Conservation (phyloP, 345 rosid species). For the Pelargonium nanum region DNA sequence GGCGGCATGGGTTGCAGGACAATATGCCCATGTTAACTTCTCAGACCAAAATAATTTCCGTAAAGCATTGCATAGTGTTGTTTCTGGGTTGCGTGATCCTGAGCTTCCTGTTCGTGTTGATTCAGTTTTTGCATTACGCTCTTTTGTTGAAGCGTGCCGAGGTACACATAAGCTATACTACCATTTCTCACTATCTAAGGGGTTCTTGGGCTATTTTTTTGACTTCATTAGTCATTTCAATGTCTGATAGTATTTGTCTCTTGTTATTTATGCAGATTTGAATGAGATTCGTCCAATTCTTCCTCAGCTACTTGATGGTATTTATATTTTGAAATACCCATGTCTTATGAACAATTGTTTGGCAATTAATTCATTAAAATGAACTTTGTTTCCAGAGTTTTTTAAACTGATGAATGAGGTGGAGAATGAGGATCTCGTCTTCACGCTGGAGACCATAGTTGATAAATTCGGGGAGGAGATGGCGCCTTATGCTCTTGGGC, state of each 20-base stretch:
- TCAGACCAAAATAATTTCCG: constrained; percentile 74
- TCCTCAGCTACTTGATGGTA: constrained; percentile 95
- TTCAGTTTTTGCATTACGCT: constrained; percentile 90
- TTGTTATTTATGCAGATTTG: constrained; percentile 49
- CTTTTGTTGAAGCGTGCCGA: constrained; percentile 88
- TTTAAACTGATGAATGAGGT: constrained; percentile 98
- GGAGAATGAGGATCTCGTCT: constrained; percentile 93
- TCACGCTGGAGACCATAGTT: constrained; percentile 83
- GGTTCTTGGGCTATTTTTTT: neutral
- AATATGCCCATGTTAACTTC: constrained; percentile 77
- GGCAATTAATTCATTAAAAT: constrained; percentile 4
- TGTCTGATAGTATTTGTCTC: neutral
- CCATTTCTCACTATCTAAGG: neutral
- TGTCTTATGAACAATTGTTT: neutral
- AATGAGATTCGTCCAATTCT: constrained; percentile 95
- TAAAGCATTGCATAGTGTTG: constrained; percentile 77
- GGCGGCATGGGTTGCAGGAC: constrained; percentile 99
- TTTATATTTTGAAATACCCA: neutral
- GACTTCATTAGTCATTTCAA: neutral
- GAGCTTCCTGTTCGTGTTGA: constrained; percentile 99
- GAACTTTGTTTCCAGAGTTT: constrained; percentile 51
- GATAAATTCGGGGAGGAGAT: constrained; percentile 98
- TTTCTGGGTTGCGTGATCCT: constrained; percentile 82
- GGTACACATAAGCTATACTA: constrained; percentile 17
- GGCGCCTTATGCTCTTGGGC: constrained; percentile 90